phyloP scores from a whole-genome alignment of 768 basidiomycete genomes.

The Panaeolus papilionaceus region DNA sequence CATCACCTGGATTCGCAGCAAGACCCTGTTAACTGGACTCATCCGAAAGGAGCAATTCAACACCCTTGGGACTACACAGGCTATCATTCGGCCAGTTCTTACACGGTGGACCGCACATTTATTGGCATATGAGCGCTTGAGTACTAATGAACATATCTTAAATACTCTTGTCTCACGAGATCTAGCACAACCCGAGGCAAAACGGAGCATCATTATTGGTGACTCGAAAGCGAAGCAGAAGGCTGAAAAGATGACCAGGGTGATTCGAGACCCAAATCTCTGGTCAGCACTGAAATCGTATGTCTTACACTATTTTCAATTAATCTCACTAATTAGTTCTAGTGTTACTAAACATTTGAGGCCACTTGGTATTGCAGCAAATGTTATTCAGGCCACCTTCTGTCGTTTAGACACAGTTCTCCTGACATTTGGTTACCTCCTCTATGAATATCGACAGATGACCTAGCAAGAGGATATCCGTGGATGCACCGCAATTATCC shows the following conservation, averaged over 20 bases:
- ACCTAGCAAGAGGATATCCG: conserved; percentile 25
- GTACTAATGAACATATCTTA: too few species aligned
- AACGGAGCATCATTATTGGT: conserved; percentile 29
- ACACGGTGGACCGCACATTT: conserved; percentile 45
- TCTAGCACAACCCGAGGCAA: conserved; percentile 20
- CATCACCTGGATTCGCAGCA: conserved; percentile 44
- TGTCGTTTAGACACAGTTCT: conserved; percentile 38
- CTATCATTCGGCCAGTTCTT: conserved; percentile 37
- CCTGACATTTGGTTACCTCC: conserved; percentile 36
- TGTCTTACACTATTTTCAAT: too few species aligned
- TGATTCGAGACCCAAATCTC: conserved; percentile 36
- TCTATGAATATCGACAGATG: conserved; percentile 23
- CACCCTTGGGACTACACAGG: not conserved
- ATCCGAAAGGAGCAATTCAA: conserved; percentile 30
- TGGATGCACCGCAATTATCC: conserved; percentile 29
- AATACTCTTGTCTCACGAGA: too few species aligned
- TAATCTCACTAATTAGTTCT: too few species aligned
- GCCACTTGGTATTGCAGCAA: conserved; percentile 38
- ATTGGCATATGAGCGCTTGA: too few species aligned
- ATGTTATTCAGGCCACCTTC: conserved; percentile 34
- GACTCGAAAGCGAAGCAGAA: conserved; percentile 32
- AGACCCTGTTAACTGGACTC: too few species aligned
- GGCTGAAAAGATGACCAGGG: conserved; percentile 32
- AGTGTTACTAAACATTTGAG: too few species aligned
- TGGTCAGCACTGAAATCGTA: conserved; percentile 43